These are phyloP conservation scores for Pelagophyceae sp. DNA, from an alignment of 352 stramenopile species.

Conservation along the genomic window DNA sequence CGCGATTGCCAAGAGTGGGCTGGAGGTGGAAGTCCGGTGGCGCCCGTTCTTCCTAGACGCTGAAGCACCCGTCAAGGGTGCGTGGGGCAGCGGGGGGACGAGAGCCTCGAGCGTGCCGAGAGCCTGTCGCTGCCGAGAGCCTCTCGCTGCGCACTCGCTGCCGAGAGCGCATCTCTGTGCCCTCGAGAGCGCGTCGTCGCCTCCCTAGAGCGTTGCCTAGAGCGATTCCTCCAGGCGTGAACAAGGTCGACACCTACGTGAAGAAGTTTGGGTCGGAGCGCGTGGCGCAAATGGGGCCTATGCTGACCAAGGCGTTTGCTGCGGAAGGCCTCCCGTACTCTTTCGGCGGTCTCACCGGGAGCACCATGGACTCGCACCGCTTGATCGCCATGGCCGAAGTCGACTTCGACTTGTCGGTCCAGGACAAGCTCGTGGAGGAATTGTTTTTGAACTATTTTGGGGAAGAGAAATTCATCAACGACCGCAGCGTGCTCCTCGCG, in stretches of 20 bases:
- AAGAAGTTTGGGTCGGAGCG: not conserved
- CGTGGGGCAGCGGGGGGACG: no score
- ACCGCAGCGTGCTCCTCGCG: not conserved
- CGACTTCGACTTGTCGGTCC: not conserved
- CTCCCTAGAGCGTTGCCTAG: no score
- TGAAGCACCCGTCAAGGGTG: not conserved
- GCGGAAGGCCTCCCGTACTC: not conserved
- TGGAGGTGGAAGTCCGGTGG: not conserved
- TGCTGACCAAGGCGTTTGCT: not conserved
- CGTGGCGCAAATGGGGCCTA: not conserved
- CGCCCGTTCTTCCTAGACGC: not conserved
- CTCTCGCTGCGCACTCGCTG: no score
- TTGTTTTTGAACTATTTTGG: not conserved
- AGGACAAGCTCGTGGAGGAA: not conserved
- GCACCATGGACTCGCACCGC: not conserved
- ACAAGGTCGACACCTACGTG: not conserved
- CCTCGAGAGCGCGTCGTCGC: no score
- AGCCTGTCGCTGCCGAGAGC: no score
- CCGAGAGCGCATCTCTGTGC: no score
- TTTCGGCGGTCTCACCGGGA: not conserved
- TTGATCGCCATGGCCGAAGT: not conserved
- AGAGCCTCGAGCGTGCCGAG: no score
- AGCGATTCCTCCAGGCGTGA: no score
- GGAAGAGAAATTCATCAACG: conserved; percentile 6
- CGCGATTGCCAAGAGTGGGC: not conserved